Conservation (phyloP, 768 basidiomycete genomes). For the Tulasnella sp. region DNA sequence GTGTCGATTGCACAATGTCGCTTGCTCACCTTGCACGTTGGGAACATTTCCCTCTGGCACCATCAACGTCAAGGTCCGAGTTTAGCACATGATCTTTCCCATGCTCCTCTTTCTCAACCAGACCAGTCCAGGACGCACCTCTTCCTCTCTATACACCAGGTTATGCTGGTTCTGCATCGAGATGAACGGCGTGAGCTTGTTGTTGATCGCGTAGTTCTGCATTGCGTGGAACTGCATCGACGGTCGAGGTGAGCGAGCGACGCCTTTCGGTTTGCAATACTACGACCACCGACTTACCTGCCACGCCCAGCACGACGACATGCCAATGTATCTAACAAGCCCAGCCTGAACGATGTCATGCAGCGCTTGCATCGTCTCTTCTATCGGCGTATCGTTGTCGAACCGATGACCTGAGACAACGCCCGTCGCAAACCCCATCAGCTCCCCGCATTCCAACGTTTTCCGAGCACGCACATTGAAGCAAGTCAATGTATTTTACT, state of each 20-base stretch:
- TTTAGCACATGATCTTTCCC: neutral
- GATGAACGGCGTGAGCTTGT: slow-evolving; percentile 5
- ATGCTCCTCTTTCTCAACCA: too few species aligned
- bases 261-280: too few species aligned
- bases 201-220: slow-evolving; percentile 16
- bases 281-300: too few species aligned
- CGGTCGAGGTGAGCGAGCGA: too few species aligned
- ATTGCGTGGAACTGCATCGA: slow-evolving; percentile 6
- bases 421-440: neutral
- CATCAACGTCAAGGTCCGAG: neutral
- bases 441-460: too few species aligned
- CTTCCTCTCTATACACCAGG: slow-evolving; percentile 3
- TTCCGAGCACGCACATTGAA: neutral
- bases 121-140: neutral
- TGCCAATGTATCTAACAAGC: slow-evolving; percentile 36
- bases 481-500: neutral
- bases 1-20: neutral
- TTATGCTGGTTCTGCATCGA: slow-evolving; percentile 6
- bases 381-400: neutral
- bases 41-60: slow-evolving; percentile 1
- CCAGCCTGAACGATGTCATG: slow-evolving; percentile 26
- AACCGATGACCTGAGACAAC: neutral
- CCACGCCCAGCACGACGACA: slow-evolving; percentile 26
- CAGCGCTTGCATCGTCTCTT: neutral
- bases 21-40: neutral